Evolutionary conservation across 75 land plant genomes (phyloP), one percentile per base, ranked within the genome.

Genomic region (Picea glauca): DNA sequence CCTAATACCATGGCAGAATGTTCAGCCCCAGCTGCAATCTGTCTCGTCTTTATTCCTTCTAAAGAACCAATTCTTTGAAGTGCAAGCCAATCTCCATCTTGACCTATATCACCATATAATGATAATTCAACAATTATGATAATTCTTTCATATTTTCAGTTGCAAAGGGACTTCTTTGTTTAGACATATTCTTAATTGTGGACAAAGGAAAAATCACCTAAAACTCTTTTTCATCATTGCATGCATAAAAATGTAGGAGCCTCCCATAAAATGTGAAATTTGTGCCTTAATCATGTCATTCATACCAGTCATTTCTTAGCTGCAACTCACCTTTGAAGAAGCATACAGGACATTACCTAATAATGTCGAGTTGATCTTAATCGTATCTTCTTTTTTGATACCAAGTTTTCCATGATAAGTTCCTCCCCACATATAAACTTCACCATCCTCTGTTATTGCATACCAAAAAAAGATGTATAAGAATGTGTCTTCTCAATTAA

Each of bases 1-100:
- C 99, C 98, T 80, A 90, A 84, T 60, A 97, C 87, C 4, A 87
- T 40, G 33, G 93, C 91, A 62, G 95, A 94, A 81, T 97, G 99
- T 76, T 97, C 99, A 56, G 99, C 84, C 62, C 99, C 99, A 74
- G 99, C 91, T 38, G 98, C 84, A 78, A 97, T 84, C 56, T 81
- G 78, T 40, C 82, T 32, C 33, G 84, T 87, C 58, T 82, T 84
- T 38, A 60, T 54, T 17, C 88, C 92, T 21, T 80, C 78, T 43
- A 82, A 81, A 23, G 61, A 33, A 62, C 31, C 38, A 15, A 70
- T 26, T 26, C 17, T 40, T 80, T 57, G 60, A 46, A 59, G 33
- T 30, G 8, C 8, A 40, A 58, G 57, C 30, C 31, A 35, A 20
- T 83, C 60, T 50, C 46, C 62, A 58, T 23, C 43, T 43, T 63